Evolutionary conservation across 2,329 filamentous ascomycete species (phyloP), one percentile per base, ranked within the genome.

Genomic region (Scopulariopsis brevicaulis): DNA sequence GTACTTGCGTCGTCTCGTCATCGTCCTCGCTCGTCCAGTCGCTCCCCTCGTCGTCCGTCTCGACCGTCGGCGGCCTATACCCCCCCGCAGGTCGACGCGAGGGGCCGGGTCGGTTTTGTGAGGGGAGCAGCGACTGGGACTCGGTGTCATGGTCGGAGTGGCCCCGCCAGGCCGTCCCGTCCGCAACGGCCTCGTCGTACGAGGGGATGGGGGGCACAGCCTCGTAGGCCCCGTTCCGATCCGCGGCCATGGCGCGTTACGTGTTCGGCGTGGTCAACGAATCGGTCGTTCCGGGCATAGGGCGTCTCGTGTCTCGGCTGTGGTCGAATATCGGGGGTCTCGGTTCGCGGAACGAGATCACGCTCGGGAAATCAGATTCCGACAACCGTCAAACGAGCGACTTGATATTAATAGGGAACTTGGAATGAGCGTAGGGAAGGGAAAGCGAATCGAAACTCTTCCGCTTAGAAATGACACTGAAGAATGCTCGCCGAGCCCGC

Each of bases 21-120:
- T 50, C 46, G 24, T 71, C 73, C 32, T 77, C 74, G 72, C 70
- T 75, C 74, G 79, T 70, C 71, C 82, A 75, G 28, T 77, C 67
- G 63, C 77, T 77, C 60, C 77, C 79, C 62, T 92, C 86, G 60
- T 85, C 86, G 59, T 90, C 91, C 1, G 74, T 79, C 70, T 94
- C 88, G 61, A 93, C 91, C 1, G 88, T 92, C 1, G 93, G 91
- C 43, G 86, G 81, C 35, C 84, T 85, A 71, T 96, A 96, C 62
- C 84, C 84, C 53, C 70, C 69, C 56, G 66, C 62, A 43, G 75
- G 74, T 60, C 77, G 74, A 59, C 75, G 71, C 40, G 74, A 73
- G 10, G 71, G 70, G 28, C 72, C 68, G 7, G 70, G 63, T 40
- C 66, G 67, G 58, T 68, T 74, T 62, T 71, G 72, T 58, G 79